Evolutionary conservation across 1,284 basidiomycete genomes (phyloP).

Genomic region (Moniliophthora roreri): DNA sequence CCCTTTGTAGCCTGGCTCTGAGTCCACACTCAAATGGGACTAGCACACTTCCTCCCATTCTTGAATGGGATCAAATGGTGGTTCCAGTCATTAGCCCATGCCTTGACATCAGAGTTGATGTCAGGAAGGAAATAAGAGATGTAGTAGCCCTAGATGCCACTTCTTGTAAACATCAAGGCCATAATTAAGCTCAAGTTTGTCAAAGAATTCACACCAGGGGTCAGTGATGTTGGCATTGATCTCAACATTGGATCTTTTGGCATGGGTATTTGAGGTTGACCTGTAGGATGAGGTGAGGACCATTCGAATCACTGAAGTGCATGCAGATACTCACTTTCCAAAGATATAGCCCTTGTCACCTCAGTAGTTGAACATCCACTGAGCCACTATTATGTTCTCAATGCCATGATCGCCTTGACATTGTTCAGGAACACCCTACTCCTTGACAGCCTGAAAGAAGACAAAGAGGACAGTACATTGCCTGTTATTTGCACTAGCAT

Average conservation of each 20-base stretch:
- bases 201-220: slow-evolving; percentile 19
- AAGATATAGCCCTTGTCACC: slow-evolving; percentile 29
- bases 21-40: slow-evolving; percentile 15
- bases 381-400: slow-evolving; percentile 27
- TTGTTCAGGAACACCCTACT: slow-evolving; percentile 23
- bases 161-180: slow-evolving; percentile 16
- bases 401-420: slow-evolving; percentile 31
- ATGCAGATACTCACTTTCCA: slow-evolving; percentile 26
- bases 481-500: slow-evolving; percentile 22
- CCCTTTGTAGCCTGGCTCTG: too few relatives aligned
- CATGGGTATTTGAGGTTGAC: too few relatives aligned
- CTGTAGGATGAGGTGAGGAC: too few relatives aligned
- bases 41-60: slow-evolving; percentile 13
- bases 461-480: slow-evolving; percentile 14
- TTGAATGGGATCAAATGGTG: slow-evolving; percentile 17
- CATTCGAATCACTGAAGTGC: background rate
- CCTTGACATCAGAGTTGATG: slow-evolving; percentile 19
- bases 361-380: slow-evolving; percentile 22
- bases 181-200: slow-evolving; percentile 19
- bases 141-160: slow-evolving; percentile 25
- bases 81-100: slow-evolving; percentile 21
- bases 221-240: background rate
- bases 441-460: slow-evolving; percentile 15
- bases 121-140: slow-evolving; percentile 20
- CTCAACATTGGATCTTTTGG: too few relatives aligned